phyloP scores from a whole-genome alignment of 2,329 filamentous ascomycete genomes.

The Alternaria brassicae region DNA sequence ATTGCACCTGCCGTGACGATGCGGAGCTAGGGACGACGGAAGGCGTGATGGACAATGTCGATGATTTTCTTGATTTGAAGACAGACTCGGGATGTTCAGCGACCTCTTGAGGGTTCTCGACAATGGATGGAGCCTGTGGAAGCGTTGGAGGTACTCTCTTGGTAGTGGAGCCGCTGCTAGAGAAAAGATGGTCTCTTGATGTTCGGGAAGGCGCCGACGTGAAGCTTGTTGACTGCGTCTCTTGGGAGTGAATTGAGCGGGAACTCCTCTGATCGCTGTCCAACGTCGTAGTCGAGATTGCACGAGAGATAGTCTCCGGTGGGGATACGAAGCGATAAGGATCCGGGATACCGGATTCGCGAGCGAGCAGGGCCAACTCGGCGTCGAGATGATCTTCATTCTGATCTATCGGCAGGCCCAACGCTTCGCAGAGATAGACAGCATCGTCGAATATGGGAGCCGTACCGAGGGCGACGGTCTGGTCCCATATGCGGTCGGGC shows the following conservation, averaged over 20 bases:
- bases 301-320: conserved; percentile 31
- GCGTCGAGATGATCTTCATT: conserved; percentile 44
- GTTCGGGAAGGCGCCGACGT: conserved; percentile 45
- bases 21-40: conserved; percentile 35
- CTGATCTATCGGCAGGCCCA: conserved; percentile 33
- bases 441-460: conserved; percentile 47
- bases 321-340: conserved; percentile 42
- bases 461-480: conserved; percentile 31
- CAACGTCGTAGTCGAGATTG: conserved; percentile 41
- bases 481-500: conserved; percentile 33
- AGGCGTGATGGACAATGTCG: conserved; percentile 28
- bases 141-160: conserved; percentile 25
- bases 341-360: conserved; percentile 43
- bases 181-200: conserved; percentile 37
- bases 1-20: conserved; percentile 22
- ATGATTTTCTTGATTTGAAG: conserved; percentile 32
- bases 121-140: conserved; percentile 25
- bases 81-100: conserved; percentile 25
- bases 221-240: conserved; percentile 46
- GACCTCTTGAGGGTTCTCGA: conserved; percentile 27
- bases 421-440: conserved; percentile 41
- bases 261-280: conserved; percentile 44
- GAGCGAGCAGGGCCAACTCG: conserved; percentile 36
- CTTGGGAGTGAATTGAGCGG: conserved; percentile 45
- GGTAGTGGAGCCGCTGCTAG: conserved; percentile 26